phyloP scores from a whole-genome alignment of 2,329 filamentous ascomycete species.

The Emmonsiellopsis sp. region DNA sequence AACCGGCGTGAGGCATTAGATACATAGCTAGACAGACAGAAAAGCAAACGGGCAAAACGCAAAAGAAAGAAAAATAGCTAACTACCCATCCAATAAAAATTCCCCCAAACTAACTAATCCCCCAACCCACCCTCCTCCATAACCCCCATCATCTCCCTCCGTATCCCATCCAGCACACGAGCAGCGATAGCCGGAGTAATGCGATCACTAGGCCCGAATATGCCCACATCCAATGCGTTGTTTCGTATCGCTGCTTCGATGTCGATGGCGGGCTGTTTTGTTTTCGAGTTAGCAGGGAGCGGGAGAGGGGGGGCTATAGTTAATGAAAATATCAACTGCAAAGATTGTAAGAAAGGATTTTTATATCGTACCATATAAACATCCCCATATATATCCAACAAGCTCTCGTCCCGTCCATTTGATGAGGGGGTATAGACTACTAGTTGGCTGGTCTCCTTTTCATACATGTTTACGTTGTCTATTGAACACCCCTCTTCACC shows the following conservation, averaged over 20 bases:
- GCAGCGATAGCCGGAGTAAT: conserved; percentile 8
- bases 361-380: conserved; percentile 13
- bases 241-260: conserved; percentile 45
- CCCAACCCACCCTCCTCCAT: background rate
- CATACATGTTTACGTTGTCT: background rate
- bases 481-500: background rate
- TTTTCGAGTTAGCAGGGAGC: background rate
- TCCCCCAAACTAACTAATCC: background rate
- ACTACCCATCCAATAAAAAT: too few relatives aligned
- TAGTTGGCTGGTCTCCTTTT: background rate
- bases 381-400: conserved; percentile 3
- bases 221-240: conserved; percentile 43
- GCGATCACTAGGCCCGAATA: conserved; percentile 39
- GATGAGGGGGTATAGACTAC: too few relatives aligned
- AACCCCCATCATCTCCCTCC: conserved; percentile 9
- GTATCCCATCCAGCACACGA: conserved; percentile 12
- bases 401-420: background rate
- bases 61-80: too few relatives aligned
- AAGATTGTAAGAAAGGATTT: background rate
- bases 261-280: conserved; percentile 43
- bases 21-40: too few relatives aligned
- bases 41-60: too few relatives aligned
- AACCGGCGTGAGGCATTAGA: too few relatives aligned
- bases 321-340: too few relatives aligned
- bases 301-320: too few relatives aligned